phyloP scores from a whole-genome alignment of 768 basidiomycete species.

The Phaeotremella skinneri region DNA sequence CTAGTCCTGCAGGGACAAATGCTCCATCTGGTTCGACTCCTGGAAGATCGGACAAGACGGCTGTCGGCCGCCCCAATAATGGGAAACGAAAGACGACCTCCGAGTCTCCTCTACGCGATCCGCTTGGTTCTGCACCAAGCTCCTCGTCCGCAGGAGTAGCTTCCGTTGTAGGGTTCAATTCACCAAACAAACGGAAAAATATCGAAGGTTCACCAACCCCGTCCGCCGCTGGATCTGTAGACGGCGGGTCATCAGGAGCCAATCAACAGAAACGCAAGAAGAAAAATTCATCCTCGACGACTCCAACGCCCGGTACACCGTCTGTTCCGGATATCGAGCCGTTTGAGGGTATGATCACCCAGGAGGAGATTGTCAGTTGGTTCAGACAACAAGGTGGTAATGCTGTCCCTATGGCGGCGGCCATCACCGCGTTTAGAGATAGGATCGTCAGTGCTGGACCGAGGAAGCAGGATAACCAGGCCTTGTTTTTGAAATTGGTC shows the following conservation, averaged over 20 bases:
- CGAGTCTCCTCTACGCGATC: conserved; percentile 17
- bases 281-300: conserved; percentile 29
- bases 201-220: conserved; percentile 11
- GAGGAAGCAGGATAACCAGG: conserved; percentile 28
- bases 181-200: conserved; percentile 23
- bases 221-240: conserved; percentile 1
- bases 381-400: conserved; percentile 20
- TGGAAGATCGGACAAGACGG: conserved; percentile 7
- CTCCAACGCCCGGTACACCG: conserved; percentile 29
- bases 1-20: conserved; percentile 13
- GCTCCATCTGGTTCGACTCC: conserved; percentile 2
- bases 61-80: not conserved
- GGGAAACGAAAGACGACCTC: conserved; percentile 20
- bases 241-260: conserved; percentile 7
- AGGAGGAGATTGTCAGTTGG: conserved; percentile 36
- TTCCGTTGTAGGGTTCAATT: not conserved
- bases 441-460: conserved; percentile 19
- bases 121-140: not conserved
- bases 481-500: conserved; percentile 28
- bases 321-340: conserved; percentile 23
- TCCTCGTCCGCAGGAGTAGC: conserved; percentile 3
- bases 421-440: conserved; percentile 29
- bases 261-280: conserved; percentile 20
- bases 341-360: conserved; percentile 40
- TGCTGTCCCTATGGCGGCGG: conserved; percentile 24